These are phyloP conservation scores for Hypoxylon sp. DNA, from an alignment of 2,329 filamentous ascomycete genomes.

Conservation along the genomic window DNA sequence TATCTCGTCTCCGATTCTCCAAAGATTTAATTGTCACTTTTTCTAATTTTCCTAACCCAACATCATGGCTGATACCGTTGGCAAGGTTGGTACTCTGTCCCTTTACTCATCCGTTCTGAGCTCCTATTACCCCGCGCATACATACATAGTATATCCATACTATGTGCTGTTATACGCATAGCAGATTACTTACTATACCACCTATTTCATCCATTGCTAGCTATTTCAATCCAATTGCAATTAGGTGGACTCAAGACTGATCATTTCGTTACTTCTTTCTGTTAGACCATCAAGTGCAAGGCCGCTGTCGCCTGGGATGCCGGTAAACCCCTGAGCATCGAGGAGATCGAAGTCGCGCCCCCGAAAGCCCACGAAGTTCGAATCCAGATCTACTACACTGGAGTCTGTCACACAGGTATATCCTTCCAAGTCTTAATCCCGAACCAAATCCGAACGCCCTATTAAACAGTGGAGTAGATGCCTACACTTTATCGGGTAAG, in stretches of 20 bases:
- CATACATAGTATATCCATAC: slow-evolving; percentile 18
- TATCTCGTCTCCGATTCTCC: slow-evolving; percentile 16
- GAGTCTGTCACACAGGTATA: slow-evolving; percentile 96
- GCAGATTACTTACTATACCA: background rate
- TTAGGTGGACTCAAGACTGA: slow-evolving; percentile 20
- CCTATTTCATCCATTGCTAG: background rate
- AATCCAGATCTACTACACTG: slow-evolving; percentile 97
- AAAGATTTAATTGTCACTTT: slow-evolving; percentile 16
- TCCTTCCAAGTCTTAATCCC: slow-evolving; percentile 45
- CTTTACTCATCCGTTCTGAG: slow-evolving; percentile 1
- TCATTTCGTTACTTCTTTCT: slow-evolving; percentile 8
- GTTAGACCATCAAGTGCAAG: slow-evolving; percentile 93
- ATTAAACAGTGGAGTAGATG: slow-evolving; percentile 68
- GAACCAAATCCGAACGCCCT: slow-evolving; percentile 50
- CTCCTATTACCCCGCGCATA: slow-evolving; percentile 37
- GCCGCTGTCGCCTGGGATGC: slow-evolving; percentile 98
- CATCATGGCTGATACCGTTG: slow-evolving; percentile 65
- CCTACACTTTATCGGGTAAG: slow-evolving; percentile 95
- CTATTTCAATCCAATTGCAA: background rate
- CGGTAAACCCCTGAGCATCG: slow-evolving; percentile 87
- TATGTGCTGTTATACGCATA: slow-evolving; percentile 5
- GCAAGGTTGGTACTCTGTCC: slow-evolving; percentile 60
- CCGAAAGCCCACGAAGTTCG: slow-evolving; percentile 95
- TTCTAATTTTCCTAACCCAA: slow-evolving; percentile 22
- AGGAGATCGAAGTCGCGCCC: slow-evolving; percentile 92